These are phyloP conservation scores for Claviceps lovelessii DNA, from an alignment of 2,329 filamentous ascomycete genomes.

Conservation along the genomic window DNA sequence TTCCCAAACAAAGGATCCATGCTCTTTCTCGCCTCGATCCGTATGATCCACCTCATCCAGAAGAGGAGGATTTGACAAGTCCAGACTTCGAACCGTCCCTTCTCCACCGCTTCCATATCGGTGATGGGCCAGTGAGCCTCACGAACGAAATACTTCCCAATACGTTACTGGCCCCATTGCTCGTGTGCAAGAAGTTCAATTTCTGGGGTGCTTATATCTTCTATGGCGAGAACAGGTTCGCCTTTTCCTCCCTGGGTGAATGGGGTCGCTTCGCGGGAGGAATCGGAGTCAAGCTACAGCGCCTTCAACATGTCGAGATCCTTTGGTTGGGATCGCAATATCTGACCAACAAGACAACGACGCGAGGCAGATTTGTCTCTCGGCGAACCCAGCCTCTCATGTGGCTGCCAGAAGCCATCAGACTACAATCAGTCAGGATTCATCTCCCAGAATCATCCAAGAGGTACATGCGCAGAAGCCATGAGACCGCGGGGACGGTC, in stretches of 20 bases:
- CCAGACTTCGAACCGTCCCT: slow-evolving; percentile 9
- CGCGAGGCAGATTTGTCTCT: slow-evolving; percentile 18
- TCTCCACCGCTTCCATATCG: slow-evolving; percentile 27
- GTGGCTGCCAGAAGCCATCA: slow-evolving; percentile 21
- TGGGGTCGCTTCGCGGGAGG: slow-evolving; percentile 31
- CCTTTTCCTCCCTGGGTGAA: slow-evolving; percentile 39
- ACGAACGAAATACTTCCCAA: slow-evolving; percentile 20
- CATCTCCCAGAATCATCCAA: slow-evolving; percentile 24
- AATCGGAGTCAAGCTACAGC: slow-evolving; percentile 26
- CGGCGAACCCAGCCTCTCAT: slow-evolving; percentile 22
- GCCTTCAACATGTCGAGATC: slow-evolving; percentile 30
- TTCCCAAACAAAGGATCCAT: slow-evolving; percentile 22
- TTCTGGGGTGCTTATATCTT: slow-evolving; percentile 29
- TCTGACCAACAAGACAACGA: slow-evolving; percentile 10
- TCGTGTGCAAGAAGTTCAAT: slow-evolving; percentile 26
- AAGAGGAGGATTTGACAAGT: not conserved
- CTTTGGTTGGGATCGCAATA: slow-evolving; percentile 26
- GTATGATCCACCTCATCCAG: slow-evolving; percentile 9
- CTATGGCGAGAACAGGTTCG: slow-evolving; percentile 35
- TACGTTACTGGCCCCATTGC: slow-evolving; percentile 21
- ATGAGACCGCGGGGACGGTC: slow-evolving; percentile 18
- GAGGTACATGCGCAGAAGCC: slow-evolving; percentile 18
- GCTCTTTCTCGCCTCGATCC: slow-evolving; percentile 31
- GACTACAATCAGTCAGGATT: slow-evolving; percentile 26
- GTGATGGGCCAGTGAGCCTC: slow-evolving; percentile 15